Evolutionary conservation across 108 stramenopile species (phyloP), one percentile per base, ranked within the genome.

Genomic region (Pelagomonas calceolata): DNA sequence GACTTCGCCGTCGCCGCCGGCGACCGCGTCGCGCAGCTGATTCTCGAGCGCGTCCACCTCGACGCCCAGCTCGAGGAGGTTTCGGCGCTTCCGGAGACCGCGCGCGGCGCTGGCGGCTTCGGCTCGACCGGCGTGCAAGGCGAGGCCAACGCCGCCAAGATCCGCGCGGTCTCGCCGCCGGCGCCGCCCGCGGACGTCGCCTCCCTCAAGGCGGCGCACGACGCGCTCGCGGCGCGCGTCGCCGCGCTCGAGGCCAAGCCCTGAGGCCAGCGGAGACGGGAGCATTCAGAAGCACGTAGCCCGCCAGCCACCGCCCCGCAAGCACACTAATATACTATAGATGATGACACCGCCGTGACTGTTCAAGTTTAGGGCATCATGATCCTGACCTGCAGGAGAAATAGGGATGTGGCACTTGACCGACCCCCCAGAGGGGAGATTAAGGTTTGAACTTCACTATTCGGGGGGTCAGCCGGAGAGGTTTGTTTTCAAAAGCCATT

Each of bases 21-120:
- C n/a, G 98, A 99, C 80, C 90, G 98, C 31, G 90, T 99, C 69
- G 98, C 98, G 4, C 98, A 99, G 80, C 84, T 99, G n/a, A 92
- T 99, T 69, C 75, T 99, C 51, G 98, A 99, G 78, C 70, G 87
- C 64, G 90, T 99, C 69, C 79, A 76, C 77, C 91, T 95, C 91
- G 51, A 60, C 51, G 91, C 84, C 0, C 73, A 77, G 0, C 83
- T 92, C 17, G 81, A 81, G 60, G 85, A 89, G 74, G 94, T 95
- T 29, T 84, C 94, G 51, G 93, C 90, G 43, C 68, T 96, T 36
- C 78, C 80, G 65, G 92, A 85, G 29, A 92, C 92, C 4, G 82
- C 67, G 15, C 85, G 95, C 12, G 95, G 95, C 43, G 90, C 72
- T 15, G 92, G 90, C 36, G 95, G 95, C 31, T 95, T 94, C 75